Conservation (phyloP, 192 early-diverging fungal species). For the Geosiphon pyriformis region DNA sequence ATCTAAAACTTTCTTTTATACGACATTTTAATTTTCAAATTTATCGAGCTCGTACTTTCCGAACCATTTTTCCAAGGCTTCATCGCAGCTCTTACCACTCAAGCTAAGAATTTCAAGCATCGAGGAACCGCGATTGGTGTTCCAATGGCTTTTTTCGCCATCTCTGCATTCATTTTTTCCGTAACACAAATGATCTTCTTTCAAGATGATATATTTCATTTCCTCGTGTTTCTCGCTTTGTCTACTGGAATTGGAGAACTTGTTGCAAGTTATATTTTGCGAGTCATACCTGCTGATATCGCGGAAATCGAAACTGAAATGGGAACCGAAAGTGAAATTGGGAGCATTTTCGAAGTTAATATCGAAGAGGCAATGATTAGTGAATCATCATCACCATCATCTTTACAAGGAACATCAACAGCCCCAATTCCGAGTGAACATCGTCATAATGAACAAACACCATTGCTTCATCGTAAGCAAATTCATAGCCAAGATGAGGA, state of each 20-base stretch:
- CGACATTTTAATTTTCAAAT: too few species aligned
- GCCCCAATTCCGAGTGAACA: not conserved
- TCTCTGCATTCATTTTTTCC: constrained; percentile 59
- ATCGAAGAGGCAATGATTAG: not conserved
- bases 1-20: too few species aligned
- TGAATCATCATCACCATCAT: not conserved
- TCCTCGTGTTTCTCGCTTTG: constrained; percentile 47
- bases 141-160: constrained; percentile 53
- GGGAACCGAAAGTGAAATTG: too few species aligned
- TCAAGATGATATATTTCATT: constrained; percentile 42
- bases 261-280: constrained; percentile 28
- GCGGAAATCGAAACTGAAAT: too few species aligned
- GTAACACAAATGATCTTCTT: constrained; percentile 49
- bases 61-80: too few species aligned
- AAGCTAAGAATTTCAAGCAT: constrained; percentile 53
- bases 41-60: not conserved
- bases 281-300: too few species aligned
- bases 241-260: constrained; percentile 42
- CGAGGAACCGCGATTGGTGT: constrained; percentile 56
- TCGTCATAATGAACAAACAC: not conserved
- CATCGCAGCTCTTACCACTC: not conserved
- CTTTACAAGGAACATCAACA: not conserved
- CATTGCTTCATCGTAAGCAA: too few species aligned
- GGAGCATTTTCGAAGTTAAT: too few species aligned
- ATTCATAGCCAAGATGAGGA: too few species aligned